A percentile compares a stretch with the other conserved stretches of the same genome.
These are phyloP conservation scores for Leccinum rimulosum DNA, from an alignment of 768 basidiomycete species.

Conservation along the genomic window DNA sequence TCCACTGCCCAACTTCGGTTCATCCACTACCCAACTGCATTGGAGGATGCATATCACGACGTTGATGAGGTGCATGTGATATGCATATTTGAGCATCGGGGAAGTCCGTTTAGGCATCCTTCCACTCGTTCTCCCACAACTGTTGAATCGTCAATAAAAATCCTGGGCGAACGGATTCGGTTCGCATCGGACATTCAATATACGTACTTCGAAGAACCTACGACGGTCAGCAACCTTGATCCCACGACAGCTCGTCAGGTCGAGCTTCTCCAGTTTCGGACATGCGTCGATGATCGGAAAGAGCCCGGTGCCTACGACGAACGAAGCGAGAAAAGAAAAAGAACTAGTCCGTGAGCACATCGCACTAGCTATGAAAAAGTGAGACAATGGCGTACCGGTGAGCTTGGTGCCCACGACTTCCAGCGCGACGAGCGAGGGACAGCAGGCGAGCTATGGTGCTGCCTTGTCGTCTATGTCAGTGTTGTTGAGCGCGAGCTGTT, in stretches of 20 bases:
- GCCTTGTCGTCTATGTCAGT: too few relatives aligned
- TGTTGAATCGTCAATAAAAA: constrained; percentile 4
- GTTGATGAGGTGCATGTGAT: too few relatives aligned
- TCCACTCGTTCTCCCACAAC: constrained; percentile 29
- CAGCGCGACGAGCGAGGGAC: too few relatives aligned
- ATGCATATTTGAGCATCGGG: too few relatives aligned
- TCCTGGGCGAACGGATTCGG: too few relatives aligned
- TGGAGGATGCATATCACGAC: too few relatives aligned
- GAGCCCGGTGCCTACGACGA: constrained; percentile 46
- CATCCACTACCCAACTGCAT: too few relatives aligned
- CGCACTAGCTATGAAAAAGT: constrained; percentile 39
- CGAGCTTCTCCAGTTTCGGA: constrained; percentile 45
- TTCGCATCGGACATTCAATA: too few relatives aligned
- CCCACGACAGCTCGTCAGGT: constrained; percentile 51
- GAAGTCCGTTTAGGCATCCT: neutral
- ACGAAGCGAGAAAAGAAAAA: constrained; percentile 30
- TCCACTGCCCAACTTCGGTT: too few relatives aligned
- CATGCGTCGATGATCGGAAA: constrained; percentile 60
- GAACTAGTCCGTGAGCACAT: constrained; percentile 40
- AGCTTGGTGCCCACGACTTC: too few relatives aligned
- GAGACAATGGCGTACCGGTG: too few relatives aligned
- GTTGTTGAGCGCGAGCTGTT: constrained; percentile 34
- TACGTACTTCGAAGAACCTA: constrained; percentile 58
- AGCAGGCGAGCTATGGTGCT: too few relatives aligned
- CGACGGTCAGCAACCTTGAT: constrained; percentile 44